Evolutionary conservation across 768 basidiomycete genomes (phyloP).

Genomic region (Rhodocollybia butyracea): DNA sequence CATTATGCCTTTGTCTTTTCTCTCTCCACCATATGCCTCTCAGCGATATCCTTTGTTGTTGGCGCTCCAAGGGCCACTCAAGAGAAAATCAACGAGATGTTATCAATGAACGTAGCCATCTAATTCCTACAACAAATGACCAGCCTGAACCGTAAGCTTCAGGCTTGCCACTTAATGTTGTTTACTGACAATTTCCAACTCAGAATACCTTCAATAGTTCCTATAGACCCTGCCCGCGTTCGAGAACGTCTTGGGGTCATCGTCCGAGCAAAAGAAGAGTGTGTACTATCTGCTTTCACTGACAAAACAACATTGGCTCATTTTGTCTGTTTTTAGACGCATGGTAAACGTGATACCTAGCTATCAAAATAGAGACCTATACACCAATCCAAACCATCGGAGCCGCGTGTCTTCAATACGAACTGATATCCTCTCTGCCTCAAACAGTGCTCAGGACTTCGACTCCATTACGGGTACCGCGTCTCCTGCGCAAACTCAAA

Average conservation of each 20-base stretch:
- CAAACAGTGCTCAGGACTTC: not conserved
- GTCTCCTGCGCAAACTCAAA: not conserved
- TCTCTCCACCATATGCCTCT: not conserved
- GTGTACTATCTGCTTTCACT: not conserved
- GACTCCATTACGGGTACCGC: not conserved
- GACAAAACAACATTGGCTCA: not conserved
- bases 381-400: not conserved
- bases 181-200: too few relatives aligned
- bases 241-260: conserved; percentile 4
- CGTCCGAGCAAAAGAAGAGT: conserved; percentile 5
- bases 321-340: not conserved
- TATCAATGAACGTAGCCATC: not conserved
- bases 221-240: not conserved
- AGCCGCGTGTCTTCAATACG: not conserved
- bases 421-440: not conserved
- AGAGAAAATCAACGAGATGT: not conserved
- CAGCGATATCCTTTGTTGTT: not conserved
- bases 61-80: not conserved
- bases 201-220: not conserved
- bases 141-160: not conserved
- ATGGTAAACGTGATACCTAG: conserved; percentile 4
- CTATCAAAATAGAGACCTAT: not conserved
- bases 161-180: too few relatives aligned
- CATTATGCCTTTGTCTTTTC: not conserved
- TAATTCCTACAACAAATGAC: not conserved